A percentile compares a stretch with the other conserved stretches of the same genome.
Conservation (phyloP, 805 yeast species). For the Barnettozyma californica region DNA sequence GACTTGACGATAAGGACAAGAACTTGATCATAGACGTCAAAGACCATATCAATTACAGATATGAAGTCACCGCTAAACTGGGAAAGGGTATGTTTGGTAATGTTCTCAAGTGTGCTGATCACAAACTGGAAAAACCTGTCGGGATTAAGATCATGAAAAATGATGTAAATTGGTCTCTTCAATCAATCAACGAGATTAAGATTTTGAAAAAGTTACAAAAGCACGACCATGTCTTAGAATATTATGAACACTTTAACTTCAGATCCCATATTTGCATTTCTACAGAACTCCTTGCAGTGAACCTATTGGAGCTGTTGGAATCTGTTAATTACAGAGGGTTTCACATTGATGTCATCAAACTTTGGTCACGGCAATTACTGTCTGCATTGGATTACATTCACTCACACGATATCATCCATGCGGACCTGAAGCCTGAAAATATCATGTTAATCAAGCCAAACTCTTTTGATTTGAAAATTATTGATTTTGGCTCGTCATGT, state of each 20-base stretch:
- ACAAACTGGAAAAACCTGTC: slow-evolving; percentile 48
- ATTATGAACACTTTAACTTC: slow-evolving; percentile 67
- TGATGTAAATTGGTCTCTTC: slow-evolving; percentile 67
- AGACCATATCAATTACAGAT: slow-evolving; percentile 76
- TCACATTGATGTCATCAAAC: slow-evolving; percentile 33
- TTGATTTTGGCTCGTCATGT: slow-evolving; percentile 78
- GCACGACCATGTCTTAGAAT: slow-evolving; percentile 33
- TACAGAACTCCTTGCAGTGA: slow-evolving; percentile 66
- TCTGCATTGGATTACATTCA: slow-evolving; percentile 59
- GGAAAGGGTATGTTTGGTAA: slow-evolving; percentile 85
- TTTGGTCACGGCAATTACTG: slow-evolving; percentile 50
- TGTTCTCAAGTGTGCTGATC: slow-evolving; percentile 66
- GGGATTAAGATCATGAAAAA: slow-evolving; percentile 77
- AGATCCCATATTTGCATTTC: slow-evolving; percentile 79
- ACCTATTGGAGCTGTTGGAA: slow-evolving; percentile 56
- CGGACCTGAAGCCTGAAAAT: slow-evolving; percentile 86
- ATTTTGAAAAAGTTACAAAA: slow-evolving; percentile 44
- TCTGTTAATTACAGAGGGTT: slow-evolving; percentile 46
- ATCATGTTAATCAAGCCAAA: slow-evolving; percentile 49
- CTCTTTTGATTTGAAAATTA: slow-evolving; percentile 52
- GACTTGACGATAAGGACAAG: slow-evolving; percentile 66
- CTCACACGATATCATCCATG: slow-evolving; percentile 56
- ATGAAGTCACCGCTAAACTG: slow-evolving; percentile 50
- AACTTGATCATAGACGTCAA: slow-evolving; percentile 50
- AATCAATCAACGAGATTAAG: slow-evolving; percentile 73